Evolutionary conservation across 2,329 filamentous ascomycete genomes (phyloP), one percentile per base, ranked within the genome.

Genomic region (Mycosphaerella sp.): DNA sequence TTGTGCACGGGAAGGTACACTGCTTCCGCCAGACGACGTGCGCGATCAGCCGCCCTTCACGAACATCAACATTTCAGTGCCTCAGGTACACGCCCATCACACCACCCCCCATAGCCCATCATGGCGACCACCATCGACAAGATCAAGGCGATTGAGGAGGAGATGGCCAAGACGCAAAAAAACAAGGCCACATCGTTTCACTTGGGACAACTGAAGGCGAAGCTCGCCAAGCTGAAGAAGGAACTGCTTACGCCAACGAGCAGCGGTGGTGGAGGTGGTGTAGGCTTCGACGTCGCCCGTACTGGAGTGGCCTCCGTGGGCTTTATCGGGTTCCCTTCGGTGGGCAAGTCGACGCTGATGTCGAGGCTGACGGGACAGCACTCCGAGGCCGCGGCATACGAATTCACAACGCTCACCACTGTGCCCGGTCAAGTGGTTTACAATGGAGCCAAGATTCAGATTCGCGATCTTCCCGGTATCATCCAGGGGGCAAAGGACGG

Each of bases 121-220:
- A 97, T 97, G 93, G 80, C 92, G 80, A 97, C 92, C 58, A 97
- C 92, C 41, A 90, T 96, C 72, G 92, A 97, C 68, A 97, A 97
- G 86, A 96, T 97, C 80, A 95, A 95, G 75, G 88, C 92, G 68
- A 88, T 96, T 74, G 92, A 96, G 87, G 76, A 86, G 78, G 92
- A 96, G 85, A 96, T 96, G 92, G 89, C 90, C 78, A 82, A 82
- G 76, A 96, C 91, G 69, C 91, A 97, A 74, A 96, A 96, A 78
- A 62, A 59, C 54, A 62, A 65, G 58, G 62, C 66, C 50, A 69
- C 66, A 36, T 66, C 63, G 26, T 69, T 67, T 57, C 66, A 69
- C 54, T 55, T 67, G 81, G 80, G 81, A 67, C 92, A 97, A 76
- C 78, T 98, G 64, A 98, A 98, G 76, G 93, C 93, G 62, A 98